Percentiles rank a stretch among this genome's conserved stretches.
phyloP scores from a whole-genome alignment of 192 early-diverging fungal species.

The Mycoemilia scoparia region DNA sequence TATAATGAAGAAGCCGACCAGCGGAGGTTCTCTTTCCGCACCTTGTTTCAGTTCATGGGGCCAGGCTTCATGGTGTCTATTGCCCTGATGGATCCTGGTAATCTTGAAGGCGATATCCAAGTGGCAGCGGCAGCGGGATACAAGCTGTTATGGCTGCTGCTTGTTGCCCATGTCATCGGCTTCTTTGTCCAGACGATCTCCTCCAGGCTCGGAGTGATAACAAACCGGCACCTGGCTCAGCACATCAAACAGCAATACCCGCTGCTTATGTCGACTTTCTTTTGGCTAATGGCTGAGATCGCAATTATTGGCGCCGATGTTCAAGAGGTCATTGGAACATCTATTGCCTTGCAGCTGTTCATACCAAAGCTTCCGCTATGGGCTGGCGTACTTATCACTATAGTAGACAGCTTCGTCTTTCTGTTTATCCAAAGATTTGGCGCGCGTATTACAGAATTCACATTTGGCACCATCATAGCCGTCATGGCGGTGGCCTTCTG shows the following conservation, averaged over 20 bases:
- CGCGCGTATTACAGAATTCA: conserved; percentile 49
- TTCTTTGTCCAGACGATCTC: conserved; percentile 44
- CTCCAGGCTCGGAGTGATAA: conserved; percentile 43
- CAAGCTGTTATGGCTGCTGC: conserved; percentile 42
- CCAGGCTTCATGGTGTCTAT: conserved; percentile 40
- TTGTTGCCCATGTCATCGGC: conserved; percentile 41
- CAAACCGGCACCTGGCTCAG: conserved; percentile 46
- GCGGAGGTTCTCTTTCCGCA: conserved; percentile 32
- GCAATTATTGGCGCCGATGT: conserved; percentile 56
- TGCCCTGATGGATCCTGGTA: conserved; percentile 52
- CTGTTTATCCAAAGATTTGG: conserved; percentile 47
- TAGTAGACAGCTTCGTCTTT: conserved; percentile 65
- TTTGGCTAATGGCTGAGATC: conserved; percentile 44
- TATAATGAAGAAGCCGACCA: conserved; percentile 12
- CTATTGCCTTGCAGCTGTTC: conserved; percentile 69
- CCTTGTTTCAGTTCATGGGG: conserved; percentile 41
- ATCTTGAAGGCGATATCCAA: conserved; percentile 54
- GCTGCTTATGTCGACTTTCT: conserved; percentile 19
- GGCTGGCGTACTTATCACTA: conserved; percentile 65
- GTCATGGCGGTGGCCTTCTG: conserved; percentile 62
- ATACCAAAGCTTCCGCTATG: conserved; percentile 49
- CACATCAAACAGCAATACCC: conserved; percentile 31
- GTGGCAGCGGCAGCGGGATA: conserved; percentile 43
- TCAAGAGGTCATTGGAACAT: conserved; percentile 74
- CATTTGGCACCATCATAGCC: conserved; percentile 54